Evolutionary conservation across 1,284 basidiomycete species (phyloP).

Genomic region (Omphalotus olearius): DNA sequence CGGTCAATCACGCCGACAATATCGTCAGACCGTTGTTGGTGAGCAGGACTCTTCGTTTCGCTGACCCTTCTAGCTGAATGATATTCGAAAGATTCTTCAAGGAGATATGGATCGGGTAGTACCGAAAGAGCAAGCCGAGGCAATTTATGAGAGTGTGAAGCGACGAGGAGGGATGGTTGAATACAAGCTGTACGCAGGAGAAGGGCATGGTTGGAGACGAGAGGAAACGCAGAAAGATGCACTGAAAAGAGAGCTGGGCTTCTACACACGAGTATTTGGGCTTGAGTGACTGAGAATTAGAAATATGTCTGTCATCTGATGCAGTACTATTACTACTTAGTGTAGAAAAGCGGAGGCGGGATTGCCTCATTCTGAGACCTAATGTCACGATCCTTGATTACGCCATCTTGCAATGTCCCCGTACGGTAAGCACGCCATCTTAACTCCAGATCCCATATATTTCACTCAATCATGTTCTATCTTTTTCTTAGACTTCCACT

Average conservation of each 20-base stretch:
- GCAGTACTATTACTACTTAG: no score
- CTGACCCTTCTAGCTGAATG: slow-evolving; percentile 1
- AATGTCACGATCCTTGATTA: no score
- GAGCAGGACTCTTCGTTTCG: slow-evolving; percentile 14
- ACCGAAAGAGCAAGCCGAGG: slow-evolving; percentile 49
- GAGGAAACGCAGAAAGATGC: slow-evolving; percentile 40
- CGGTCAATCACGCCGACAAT: slow-evolving; percentile 44
- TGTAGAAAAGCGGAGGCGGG: no score
- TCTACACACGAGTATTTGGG: slow-evolving; percentile 33
- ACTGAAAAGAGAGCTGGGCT: slow-evolving; percentile 38
- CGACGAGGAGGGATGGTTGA: slow-evolving; percentile 39
- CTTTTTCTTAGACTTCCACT: not conserved
- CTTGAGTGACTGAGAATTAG: slow-evolving; percentile 7
- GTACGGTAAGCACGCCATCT: slow-evolving; percentile 5
- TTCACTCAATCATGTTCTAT: not conserved
- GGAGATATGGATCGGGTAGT: slow-evolving; percentile 55
- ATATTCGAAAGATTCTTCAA: slow-evolving; percentile 41
- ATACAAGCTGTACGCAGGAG: slow-evolving; percentile 45
- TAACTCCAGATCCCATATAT: not conserved
- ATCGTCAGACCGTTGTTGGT: slow-evolving; percentile 53
- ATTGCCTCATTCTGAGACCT: no score
- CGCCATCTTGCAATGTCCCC: no score
- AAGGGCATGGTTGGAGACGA: slow-evolving; percentile 53
- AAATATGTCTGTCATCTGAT: no score
- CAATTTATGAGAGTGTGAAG: slow-evolving; percentile 39